A percentile compares a stretch with the other conserved stretches of the same genome.
phyloP scores from a whole-genome alignment of 106 monocot species.

The Chionographis japonica region DNA sequence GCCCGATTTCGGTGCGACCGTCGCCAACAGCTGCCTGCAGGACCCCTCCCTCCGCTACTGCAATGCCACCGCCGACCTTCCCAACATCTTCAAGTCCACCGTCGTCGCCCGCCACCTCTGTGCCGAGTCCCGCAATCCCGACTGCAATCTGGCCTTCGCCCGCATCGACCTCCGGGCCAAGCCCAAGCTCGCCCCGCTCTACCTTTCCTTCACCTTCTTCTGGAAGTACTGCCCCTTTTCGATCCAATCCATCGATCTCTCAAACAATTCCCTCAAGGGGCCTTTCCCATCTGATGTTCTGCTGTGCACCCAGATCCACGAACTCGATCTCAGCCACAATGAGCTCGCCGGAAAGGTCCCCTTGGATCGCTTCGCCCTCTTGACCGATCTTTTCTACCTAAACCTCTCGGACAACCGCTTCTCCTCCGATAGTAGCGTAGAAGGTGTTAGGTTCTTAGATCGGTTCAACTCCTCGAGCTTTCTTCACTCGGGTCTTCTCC shows the following conservation, averaged over 20 bases:
- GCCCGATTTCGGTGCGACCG: constrained; percentile 2
- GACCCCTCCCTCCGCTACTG: constrained; percentile 25
- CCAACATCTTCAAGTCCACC: constrained; percentile 20
- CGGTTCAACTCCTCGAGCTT: constrained; percentile 14
- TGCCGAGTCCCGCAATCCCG: constrained; percentile 1
- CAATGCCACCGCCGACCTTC: constrained; percentile 16
- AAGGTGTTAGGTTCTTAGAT: neutral
- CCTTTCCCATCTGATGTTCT: constrained; percentile 14
- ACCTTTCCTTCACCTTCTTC: neutral
- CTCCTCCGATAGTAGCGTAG: too few species aligned
- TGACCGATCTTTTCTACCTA: too few species aligned
- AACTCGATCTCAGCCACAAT: constrained; percentile 15
- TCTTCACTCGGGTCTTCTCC: constrained; percentile 6
- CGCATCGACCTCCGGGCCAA: constrained; percentile 1
- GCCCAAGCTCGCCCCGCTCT: too few species aligned
- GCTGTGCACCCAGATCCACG: constrained; percentile 10
- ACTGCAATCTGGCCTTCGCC: constrained; percentile 17
- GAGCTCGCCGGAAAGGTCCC: constrained; percentile 7
- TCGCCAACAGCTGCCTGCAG: constrained; percentile 9
- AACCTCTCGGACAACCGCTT: too few species aligned
- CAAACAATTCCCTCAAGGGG: constrained; percentile 11
- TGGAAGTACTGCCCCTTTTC: constrained; percentile 19
- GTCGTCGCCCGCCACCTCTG: constrained; percentile 20
- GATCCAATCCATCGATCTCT: constrained; percentile 8
- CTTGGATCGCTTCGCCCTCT: neutral